Evolutionary conservation across 495 filamentous ascomycete species (phyloP).

Genomic region (Margaritispora aquatica): DNA sequence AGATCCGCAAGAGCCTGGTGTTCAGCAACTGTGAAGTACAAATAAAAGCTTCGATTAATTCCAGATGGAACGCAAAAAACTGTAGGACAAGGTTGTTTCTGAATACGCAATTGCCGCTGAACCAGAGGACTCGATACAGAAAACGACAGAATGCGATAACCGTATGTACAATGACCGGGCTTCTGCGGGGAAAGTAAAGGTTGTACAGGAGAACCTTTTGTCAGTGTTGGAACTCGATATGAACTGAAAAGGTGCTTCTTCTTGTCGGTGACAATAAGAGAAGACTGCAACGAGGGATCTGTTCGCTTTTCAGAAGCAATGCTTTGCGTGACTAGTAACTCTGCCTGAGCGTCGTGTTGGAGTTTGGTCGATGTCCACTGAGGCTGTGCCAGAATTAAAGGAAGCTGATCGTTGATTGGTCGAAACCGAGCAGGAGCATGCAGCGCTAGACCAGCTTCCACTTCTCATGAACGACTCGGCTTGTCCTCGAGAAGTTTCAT

Average conservation of each 20-base stretch:
- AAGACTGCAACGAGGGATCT: not conserved
- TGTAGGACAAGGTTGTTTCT: not conserved
- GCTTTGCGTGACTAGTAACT: not conserved
- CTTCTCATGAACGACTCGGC: not conserved
- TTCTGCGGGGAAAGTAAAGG: not conserved
- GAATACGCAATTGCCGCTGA: not conserved
- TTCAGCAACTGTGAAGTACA: conserved; percentile 11
- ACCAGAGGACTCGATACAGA: not conserved
- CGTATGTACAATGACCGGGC: conserved; percentile 4
- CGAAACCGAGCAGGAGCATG: not conserved
- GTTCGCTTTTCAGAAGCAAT: not conserved
- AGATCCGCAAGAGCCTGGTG: conserved; percentile 8
- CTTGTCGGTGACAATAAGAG: not conserved
- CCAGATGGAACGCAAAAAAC: not conserved
- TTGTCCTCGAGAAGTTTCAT: not conserved
- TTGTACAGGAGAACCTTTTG: not conserved
- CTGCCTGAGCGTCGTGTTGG: not conserved
- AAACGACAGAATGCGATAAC: conserved; percentile 7
- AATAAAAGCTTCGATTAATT: not conserved
- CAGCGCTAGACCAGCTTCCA: not conserved
- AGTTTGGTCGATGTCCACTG: not conserved
- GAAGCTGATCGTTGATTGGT: not conserved
- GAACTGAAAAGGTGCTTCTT: not conserved
- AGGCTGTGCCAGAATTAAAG: not conserved
- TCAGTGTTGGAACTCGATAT: not conserved